phyloP scores from a whole-genome alignment of 2,329 filamentous ascomycete genomes.

The Sclerotiophoma versabilis region DNA sequence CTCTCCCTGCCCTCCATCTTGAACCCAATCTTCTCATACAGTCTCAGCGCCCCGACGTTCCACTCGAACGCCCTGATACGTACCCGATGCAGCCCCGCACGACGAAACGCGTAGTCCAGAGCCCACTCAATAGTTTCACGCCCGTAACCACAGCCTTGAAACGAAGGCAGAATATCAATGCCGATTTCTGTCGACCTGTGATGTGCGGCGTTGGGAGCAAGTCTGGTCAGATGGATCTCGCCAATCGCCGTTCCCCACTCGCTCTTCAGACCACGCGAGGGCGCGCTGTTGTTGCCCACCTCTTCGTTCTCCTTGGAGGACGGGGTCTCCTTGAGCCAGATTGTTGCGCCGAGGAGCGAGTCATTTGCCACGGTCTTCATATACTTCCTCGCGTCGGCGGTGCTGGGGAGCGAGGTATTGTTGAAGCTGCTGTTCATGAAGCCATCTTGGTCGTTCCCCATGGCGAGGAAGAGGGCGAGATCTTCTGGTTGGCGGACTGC shows the following conservation, averaged over 20 bases:
- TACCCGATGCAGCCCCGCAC: constrained; percentile 56
- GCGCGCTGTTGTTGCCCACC: neutral
- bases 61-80: constrained; percentile 51
- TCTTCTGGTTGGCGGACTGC: constrained; percentile 31
- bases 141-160: constrained; percentile 56
- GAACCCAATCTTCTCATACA: constrained; percentile 59
- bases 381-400: constrained; percentile 22
- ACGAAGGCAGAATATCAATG: constrained; percentile 45
- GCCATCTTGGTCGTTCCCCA: constrained; percentile 33
- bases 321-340: constrained; percentile 21
- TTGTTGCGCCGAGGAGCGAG: constrained; percentile 31
- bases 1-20: constrained; percentile 53
- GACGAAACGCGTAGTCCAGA: constrained; percentile 56
- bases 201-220: constrained; percentile 42
- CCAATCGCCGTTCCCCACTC: constrained; percentile 20
- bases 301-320: neutral
- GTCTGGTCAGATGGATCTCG: constrained; percentile 12
- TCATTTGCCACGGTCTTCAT: constrained; percentile 28
- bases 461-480: constrained; percentile 31
- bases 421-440: constrained; percentile 35
- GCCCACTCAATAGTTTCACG: constrained; percentile 57
- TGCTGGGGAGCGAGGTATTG: constrained; percentile 30
- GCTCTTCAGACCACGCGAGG: constrained; percentile 1
- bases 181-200: constrained; percentile 54
- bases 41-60: constrained; percentile 52